Percentiles rank a stretch among this genome's conserved stretches.
phyloP scores from a whole-genome alignment of 257 asterid genomes.

The Gentiana straminea region DNA sequence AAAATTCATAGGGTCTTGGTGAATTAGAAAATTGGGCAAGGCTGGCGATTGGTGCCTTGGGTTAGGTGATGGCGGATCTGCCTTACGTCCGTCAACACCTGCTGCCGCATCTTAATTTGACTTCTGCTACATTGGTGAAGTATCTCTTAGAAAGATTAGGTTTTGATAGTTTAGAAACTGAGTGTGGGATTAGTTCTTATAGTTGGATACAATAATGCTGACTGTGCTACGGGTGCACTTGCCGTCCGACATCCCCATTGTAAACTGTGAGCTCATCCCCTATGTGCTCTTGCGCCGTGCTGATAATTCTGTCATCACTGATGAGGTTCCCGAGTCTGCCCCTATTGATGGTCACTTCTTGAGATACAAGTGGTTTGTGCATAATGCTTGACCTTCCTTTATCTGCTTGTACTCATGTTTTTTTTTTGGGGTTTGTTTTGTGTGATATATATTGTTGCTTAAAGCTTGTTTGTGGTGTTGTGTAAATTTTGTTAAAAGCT shows the following conservation, averaged over 20 bases:
- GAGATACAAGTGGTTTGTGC: constrained; percentile 72
- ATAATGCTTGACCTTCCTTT: background rate
- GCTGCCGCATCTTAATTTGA: constrained; percentile 12
- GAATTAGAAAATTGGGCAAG: constrained; percentile 19
- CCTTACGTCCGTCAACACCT: constrained; percentile 48
- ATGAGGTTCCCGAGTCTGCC: constrained; percentile 62
- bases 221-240: constrained; percentile 86
- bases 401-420: too few species aligned
- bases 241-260: constrained; percentile 94
- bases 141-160: constrained; percentile 12
- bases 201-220: constrained; percentile 51
- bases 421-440: too few species aligned
- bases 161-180: constrained; percentile 9
- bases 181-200: constrained; percentile 8
- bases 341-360: constrained; percentile 67
- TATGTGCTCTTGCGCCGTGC: constrained; percentile 69
- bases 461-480: too few species aligned
- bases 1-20: constrained; percentile 17
- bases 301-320: constrained; percentile 41
- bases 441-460: too few species aligned
- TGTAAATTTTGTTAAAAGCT: too few species aligned
- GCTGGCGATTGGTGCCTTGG: constrained; percentile 48
- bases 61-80: constrained; percentile 85
- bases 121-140: background rate
- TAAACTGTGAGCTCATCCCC: constrained; percentile 90